Base-by-base conservation (phyloP, 495 filamentous ascomycete genomes). In the Podospora comata region DNA sequence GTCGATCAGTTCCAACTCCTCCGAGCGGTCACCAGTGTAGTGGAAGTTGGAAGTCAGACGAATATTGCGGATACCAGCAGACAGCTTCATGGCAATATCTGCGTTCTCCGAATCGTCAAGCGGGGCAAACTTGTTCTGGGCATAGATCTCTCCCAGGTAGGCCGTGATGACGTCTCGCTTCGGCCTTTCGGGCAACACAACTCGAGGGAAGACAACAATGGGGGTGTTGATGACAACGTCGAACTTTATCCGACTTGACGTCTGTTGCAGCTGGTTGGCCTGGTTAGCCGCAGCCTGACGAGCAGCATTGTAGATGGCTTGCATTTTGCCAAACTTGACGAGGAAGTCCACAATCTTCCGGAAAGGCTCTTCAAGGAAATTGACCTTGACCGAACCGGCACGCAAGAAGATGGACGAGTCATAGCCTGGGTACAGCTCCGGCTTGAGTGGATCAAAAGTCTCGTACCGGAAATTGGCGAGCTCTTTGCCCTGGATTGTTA, bases 301-400 rank as follows among this genome's bases (percentile, higher is more conserved):
- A 23, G 95, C 95, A 20, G 95, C 94, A 76, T 99, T 98, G 84
- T 97, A 98, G 60, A 99, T 93, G 26, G 95, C 93, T 78, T 98
- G 95, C 95, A 99, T 99, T 79, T 96, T 96, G 67, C 95, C 95
- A 74, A 99, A 99, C 72, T 99, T 99, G 73, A 99, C 92, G 32
- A 93, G 83, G 79, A 98, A 99, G 74, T 97, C 91, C 79, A 98
- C 92, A 68, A 99, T 99, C 79, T 98, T 98, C 56, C 96, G 90
- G 81, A 97, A 98, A 4, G 95, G 95, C 75, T 98, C 95, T 71
- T 96, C 93, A 7, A 97, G 77, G 75, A 99, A 98, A 75, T 97
- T 97, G 76, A 99, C 84, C 78, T 95, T 97, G 76, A 99, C 89
- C 0, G 95, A 98, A 5, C 93, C 95, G 32, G 95, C 93, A 27